Conservation (phyloP, 129 eudicot species). For the Centrapalus pauciflorus region DNA sequence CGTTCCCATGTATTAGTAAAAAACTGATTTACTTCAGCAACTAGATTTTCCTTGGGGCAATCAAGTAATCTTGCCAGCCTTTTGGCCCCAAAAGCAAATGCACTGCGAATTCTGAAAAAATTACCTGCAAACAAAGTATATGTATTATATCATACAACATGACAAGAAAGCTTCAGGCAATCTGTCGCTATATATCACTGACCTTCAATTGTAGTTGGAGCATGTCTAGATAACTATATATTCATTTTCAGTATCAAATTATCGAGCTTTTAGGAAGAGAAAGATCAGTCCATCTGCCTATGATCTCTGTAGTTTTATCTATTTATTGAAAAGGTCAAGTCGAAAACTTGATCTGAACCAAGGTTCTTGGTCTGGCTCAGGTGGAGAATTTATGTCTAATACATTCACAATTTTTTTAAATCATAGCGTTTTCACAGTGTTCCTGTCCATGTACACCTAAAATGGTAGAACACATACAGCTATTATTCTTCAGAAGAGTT, state of each 20-base stretch:
- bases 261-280: not conserved
- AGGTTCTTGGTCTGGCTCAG: too few species aligned
- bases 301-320: not conserved
- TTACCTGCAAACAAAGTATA: conserved; percentile 46
- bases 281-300: not conserved
- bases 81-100: conserved; percentile 72
- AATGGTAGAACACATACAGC: too few species aligned
- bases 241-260: too few species aligned
- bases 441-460: too few species aligned
- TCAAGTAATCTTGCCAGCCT: conserved; percentile 71
- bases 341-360: too few species aligned
- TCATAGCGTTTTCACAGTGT: too few species aligned
- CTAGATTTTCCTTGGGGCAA: conserved; percentile 59
- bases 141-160: not conserved
- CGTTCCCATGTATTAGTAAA: conserved; percentile 76
- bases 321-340: not conserved
- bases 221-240: too few species aligned
- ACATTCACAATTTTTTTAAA: too few species aligned
- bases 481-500: too few species aligned
- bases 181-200: too few species aligned
- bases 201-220: too few species aligned
- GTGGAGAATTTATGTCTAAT: too few species aligned
- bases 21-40: conserved; percentile 59
- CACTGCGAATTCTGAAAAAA: conserved; percentile 74
- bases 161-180: not conserved